Conservation (phyloP, 768 basidiomycete genomes). For the Russula emetica region DNA sequence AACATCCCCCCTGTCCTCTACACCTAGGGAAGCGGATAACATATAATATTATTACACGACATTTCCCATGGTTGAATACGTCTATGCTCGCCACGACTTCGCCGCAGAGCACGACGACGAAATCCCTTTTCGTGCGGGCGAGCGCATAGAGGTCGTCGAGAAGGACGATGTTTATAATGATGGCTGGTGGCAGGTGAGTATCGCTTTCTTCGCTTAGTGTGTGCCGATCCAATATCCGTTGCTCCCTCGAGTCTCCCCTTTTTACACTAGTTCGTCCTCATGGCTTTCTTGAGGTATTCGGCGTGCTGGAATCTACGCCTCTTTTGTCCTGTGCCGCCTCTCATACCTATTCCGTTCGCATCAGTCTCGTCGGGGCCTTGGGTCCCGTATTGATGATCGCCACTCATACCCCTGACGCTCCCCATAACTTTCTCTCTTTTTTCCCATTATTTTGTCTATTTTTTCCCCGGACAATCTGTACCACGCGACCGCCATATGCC, state of each 20-base stretch:
- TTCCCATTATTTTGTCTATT: not conserved
- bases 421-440: not conserved
- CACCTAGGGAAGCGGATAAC: not conserved
- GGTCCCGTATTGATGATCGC: not conserved
- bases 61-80: slow-evolving; percentile 67
- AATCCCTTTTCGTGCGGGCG: slow-evolving; percentile 77
- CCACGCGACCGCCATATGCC: slow-evolving; percentile 7
- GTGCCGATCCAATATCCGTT: not conserved
- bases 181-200: slow-evolving; percentile 88
- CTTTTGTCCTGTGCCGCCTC: not conserved
- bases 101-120: slow-evolving; percentile 93
- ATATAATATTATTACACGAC: not conserved
- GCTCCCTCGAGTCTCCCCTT: not conserved
- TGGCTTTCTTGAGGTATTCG: slow-evolving; percentile 7
- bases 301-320: not conserved
- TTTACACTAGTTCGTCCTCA: slow-evolving; percentile 1
- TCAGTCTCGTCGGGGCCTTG: not conserved
- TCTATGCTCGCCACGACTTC: slow-evolving; percentile 87
- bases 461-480: not conserved
- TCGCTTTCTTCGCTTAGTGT: not conserved
- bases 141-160: slow-evolving; percentile 85
- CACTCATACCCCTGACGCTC: not conserved
- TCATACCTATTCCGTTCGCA: not conserved
- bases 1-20: not conserved
- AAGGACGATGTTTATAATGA: slow-evolving; percentile 90